A percentile compares a stretch with the other conserved stretches of the same genome.
These are phyloP conservation scores for Cetraspora pellucida DNA, from an alignment of 192 early-diverging fungal genomes.

Conservation along the genomic window DNA sequence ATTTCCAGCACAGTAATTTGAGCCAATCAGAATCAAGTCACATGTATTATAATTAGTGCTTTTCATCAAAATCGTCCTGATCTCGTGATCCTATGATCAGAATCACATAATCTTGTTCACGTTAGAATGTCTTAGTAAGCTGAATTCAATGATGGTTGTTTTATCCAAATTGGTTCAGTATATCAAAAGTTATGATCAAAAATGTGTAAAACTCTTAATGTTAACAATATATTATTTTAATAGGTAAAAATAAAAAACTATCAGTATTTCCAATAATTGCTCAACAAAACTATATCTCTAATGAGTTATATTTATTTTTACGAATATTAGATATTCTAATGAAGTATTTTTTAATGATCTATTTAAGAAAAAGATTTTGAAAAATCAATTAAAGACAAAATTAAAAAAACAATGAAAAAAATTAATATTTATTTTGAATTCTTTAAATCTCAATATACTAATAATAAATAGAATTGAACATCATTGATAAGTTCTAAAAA, in stretches of 20 bases:
- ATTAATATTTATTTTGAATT: constrained; percentile 1
- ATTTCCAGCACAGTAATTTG: no score
- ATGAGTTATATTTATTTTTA: neutral
- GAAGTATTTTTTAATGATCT: neutral
- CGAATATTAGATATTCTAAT: neutral
- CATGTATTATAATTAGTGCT: no score
- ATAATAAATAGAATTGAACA: neutral
- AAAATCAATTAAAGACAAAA: neutral
- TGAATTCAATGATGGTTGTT: no score
- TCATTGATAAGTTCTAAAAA: neutral
- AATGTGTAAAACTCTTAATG: no score
- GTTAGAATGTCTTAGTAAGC: no score
- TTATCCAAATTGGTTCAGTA: no score
- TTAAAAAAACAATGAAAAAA: neutral
- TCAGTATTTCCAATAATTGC: neutral
- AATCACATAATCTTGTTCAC: no score
- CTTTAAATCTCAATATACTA: neutral
- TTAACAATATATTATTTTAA: no score
- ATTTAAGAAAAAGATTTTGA: neutral
- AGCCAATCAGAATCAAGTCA: no score
- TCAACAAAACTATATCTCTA: neutral
- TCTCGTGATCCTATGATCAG: no score
- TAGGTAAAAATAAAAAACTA: neutral
- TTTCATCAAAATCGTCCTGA: no score
- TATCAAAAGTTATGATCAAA: no score